Conservation (phyloP, 164 flowering plant species). For the Santalum album region DNA sequence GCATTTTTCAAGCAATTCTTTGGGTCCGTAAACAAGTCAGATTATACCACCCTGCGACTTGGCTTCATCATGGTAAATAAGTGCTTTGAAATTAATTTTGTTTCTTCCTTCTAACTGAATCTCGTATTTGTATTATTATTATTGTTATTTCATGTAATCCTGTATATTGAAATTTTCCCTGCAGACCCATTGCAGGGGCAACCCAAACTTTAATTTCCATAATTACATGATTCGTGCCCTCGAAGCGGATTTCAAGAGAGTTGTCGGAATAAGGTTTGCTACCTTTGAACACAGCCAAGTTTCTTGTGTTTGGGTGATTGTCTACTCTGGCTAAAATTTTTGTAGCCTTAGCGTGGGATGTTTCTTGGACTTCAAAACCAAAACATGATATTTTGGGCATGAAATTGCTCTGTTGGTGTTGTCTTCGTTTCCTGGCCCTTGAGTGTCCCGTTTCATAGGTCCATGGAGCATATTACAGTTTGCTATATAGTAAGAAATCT, state of each 20-base stretch:
- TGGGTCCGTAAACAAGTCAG: not conserved
- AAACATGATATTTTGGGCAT: too few species aligned
- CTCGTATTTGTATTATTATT: not conserved
- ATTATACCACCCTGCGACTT: not conserved
- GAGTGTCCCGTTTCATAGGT: too few species aligned
- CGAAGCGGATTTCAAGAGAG: slow-evolving; percentile 2
- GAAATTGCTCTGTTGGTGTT: too few species aligned
- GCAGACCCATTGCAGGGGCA: slow-evolving; percentile 1
- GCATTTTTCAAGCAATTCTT: slow-evolving; percentile 1
- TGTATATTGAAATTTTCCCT: not conserved
- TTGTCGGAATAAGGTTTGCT: not conserved
- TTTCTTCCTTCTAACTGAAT: not conserved
- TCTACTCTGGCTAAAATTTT: too few species aligned
- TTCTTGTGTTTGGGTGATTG: not conserved
- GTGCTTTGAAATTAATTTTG: not conserved
- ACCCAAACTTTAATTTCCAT: not conserved
- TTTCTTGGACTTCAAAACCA: too few species aligned
- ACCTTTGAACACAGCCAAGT: not conserved
- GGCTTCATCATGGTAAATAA: slow-evolving; percentile 1
- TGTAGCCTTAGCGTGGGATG: too few species aligned
- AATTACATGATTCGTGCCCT: slow-evolving; percentile 1
- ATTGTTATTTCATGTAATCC: not conserved
- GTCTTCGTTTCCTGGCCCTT: too few species aligned
- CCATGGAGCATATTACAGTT: too few species aligned
- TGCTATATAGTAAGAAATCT: too few species aligned